Base-by-base conservation (phyloP, 2,329 filamentous ascomycete species). In the Alternaria postmessia region DNA sequence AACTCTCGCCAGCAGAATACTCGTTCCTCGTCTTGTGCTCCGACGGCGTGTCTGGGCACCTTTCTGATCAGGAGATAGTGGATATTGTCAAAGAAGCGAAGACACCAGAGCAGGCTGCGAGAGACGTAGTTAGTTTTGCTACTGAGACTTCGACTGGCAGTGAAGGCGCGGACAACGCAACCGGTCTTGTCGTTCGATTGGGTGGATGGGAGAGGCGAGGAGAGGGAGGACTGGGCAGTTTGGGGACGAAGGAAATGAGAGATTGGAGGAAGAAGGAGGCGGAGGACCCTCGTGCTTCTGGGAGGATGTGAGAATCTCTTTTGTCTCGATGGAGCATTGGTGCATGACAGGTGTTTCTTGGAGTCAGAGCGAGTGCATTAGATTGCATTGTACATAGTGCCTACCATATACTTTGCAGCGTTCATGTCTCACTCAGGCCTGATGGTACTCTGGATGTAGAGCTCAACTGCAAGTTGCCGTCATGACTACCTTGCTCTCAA, bases 21-120 rank as follows among this genome's bases (percentile, higher is more conserved):
- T 89, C 89, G 3, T 99, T 99, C 79, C 77, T 98, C 52, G 92
- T 96, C 2, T 86, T 99, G 47, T 88, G 96, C 77, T 91, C 88
- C 2, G 95, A 99, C 77, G 95, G 95, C 26, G 88, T 99, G 9
- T 94, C 90, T 20, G 94, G 92, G 7, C 91, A 91, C 16, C 82
- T 98, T 22, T 88, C 86, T 56, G 95, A 99, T 74, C 94, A 98
- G 80, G 95, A 99, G 80, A 93, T 98, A 63, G 94, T 97, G 30
- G 95, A 99, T 75, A 89, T 98, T 32, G 85, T 98, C 71, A 98
- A 98, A 79, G 95, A 99, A 79, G 92, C 93, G 5, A 89, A 86
- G 73, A 98, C 94, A 0, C 95, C 95, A 0, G 94, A 97, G 68
- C 88, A 96, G 75, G 95, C 89, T 3, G 89, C 93, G 1, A 85